Evolutionary conservation across 2,329 filamentous ascomycete genomes (phyloP), one percentile per base, ranked within the genome.

Genomic region (Acephala macrosclerotiorum): DNA sequence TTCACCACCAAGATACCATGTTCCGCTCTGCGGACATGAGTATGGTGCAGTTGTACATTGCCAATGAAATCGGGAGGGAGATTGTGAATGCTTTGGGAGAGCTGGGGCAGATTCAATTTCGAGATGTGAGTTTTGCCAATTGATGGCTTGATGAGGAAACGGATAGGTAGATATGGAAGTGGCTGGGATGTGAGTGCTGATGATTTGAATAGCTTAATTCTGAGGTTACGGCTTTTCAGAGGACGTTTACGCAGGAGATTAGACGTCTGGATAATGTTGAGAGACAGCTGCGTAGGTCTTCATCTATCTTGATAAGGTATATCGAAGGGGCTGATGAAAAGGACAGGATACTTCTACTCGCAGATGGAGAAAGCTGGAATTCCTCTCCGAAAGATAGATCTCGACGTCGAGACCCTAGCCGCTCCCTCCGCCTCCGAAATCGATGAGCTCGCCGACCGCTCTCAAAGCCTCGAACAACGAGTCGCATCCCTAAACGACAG

Each of bases 11-110:
- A 83, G 94, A 98, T 83, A 97, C 94, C 81, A 92, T 97, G 85
- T 98, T 99, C 90, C 95, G 96, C 87, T 99, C 96, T 79, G 93
- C 94, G 92, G 93, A 97, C 82, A 99, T 99, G 96, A 97, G 94
- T 87, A 91, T 99, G 91, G 97, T 97, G 77, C 96, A 99, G 89
- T 91, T 99, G 77, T 99, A 98, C 83, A 96, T 99, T 76, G 93
- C 96, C 77, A 98, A 97, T 79, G 96, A 99, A 85, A 98, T 99
- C 74, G 95, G 96, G 75, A 90, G 96, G 78, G 96, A 99, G 84
- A 95, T 97, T 75, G 94, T 98, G 70, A 97, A 94, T 77, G 95
- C 95, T 64, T 85, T 99, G 71, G 96, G 96, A 77, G 96, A 99
- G 86, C 88, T 99, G 76, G 96, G 96, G 65, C 87, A 96, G 76